These are phyloP conservation scores for Aspergillus transmontanensis DNA, from an alignment of 2,329 filamentous ascomycete species.

Conservation along the genomic window DNA sequence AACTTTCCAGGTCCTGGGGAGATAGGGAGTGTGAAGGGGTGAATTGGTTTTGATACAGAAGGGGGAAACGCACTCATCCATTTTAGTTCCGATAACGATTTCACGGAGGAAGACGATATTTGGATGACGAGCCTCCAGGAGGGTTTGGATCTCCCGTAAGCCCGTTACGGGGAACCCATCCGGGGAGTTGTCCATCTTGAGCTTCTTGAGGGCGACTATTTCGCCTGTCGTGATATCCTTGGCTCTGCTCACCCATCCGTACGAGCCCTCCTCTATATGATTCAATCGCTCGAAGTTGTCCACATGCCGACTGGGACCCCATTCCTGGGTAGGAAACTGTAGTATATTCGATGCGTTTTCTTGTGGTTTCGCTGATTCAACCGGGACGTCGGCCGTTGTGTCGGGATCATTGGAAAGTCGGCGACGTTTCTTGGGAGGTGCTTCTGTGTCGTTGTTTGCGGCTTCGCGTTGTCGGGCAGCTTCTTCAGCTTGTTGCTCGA, in stretches of 20 bases:
- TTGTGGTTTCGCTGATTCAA: conserved; percentile 24
- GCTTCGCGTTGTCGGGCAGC: conserved; percentile 28
- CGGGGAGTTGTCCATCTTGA: conserved; percentile 79
- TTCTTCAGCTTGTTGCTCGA: conserved; percentile 48
- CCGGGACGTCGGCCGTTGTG: conserved; percentile 20
- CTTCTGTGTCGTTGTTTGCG: conserved; percentile 32
- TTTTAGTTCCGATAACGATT: conserved; percentile 73
- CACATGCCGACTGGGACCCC: conserved; percentile 74
- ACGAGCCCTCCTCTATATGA: conserved; percentile 95
- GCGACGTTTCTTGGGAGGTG: conserved; percentile 59
- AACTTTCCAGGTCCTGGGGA: conserved; percentile 37
- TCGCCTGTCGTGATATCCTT: conserved; percentile 71
- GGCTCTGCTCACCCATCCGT: conserved; percentile 90
- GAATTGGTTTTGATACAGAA: background rate
- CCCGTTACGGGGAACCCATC: conserved; percentile 93
- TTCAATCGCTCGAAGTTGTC: conserved; percentile 91
- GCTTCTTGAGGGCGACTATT: conserved; percentile 87
- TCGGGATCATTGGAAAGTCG: conserved; percentile 61
- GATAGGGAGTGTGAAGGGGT: conserved; percentile 1
- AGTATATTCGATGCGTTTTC: conserved; percentile 60
- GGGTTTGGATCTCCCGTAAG: conserved; percentile 87
- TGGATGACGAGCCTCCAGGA: conserved; percentile 75
- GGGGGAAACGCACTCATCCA: conserved; percentile 55
- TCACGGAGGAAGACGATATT: conserved; percentile 84
- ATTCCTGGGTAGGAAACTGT: conserved; percentile 69